These are phyloP conservation scores for Cercophora scortea DNA, from an alignment of 495 filamentous ascomycete species.

Conservation along the genomic window DNA sequence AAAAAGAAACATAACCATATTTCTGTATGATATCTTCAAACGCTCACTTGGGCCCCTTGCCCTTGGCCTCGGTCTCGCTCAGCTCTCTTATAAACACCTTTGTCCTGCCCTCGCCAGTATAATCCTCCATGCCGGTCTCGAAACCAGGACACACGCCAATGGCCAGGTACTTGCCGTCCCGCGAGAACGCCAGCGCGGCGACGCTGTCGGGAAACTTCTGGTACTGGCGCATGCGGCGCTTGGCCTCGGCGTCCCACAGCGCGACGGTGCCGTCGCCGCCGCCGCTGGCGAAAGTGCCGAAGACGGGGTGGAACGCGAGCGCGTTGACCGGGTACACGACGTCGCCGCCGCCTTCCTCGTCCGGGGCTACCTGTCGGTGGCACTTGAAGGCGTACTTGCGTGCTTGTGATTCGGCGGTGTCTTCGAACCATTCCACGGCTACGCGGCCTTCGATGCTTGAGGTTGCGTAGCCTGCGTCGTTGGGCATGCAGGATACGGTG, in stretches of 20 bases:
- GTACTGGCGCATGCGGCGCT: conserved; percentile 85
- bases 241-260: conserved; percentile 88
- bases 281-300: conserved; percentile 87
- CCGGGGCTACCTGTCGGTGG: conserved; percentile 60
- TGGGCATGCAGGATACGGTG: conserved; percentile 92
- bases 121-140: conserved; percentile 81
- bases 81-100: conserved; percentile 77
- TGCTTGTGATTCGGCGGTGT: conserved; percentile 70
- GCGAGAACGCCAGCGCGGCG: conserved; percentile 65
- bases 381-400: conserved; percentile 99
- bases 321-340: conserved; percentile 94
- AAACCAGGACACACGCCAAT: conserved; percentile 84
- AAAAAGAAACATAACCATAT: no score
- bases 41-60: conserved; percentile 58
- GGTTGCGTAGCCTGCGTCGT: conserved; percentile 83
- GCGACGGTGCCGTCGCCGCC: conserved; percentile 94
- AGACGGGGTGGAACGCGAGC: conserved; percentile 81
- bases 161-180: conserved; percentile 74
- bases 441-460: conserved; percentile 87
- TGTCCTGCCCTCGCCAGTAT: conserved; percentile 57
- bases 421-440: conserved; percentile 96
- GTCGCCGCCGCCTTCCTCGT: conserved; percentile 58
- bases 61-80: conserved; percentile 78
- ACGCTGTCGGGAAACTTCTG: conserved; percentile 74
- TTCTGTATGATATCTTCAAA: background rate